These are phyloP conservation scores for Otatea glauca DNA, from an alignment of 176 grass and related monocot genomes.

Conservation along the genomic window DNA sequence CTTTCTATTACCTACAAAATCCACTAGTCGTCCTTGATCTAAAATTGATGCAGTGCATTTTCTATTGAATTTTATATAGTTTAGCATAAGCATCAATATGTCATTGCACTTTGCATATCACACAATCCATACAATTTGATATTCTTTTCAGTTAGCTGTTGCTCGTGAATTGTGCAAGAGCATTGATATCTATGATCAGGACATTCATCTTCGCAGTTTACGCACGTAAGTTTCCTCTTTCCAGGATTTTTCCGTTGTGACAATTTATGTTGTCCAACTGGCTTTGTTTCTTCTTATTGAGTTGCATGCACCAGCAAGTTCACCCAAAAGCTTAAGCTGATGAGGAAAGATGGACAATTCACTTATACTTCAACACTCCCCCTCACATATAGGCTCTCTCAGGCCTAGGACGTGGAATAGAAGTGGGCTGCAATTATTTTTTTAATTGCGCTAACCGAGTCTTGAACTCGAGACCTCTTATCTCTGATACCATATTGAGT, in stretches of 20 bases:
- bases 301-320: no score
- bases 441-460: no score
- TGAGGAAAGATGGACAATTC: no score
- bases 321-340: no score
- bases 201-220: constrained; percentile 91
- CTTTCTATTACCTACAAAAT: background rate
- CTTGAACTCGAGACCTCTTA: no score
- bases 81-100: constrained; percentile 2
- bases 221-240: constrained; percentile 59
- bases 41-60: constrained; percentile 2
- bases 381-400: no score
- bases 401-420: no score
- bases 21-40: background rate
- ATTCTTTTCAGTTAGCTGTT: constrained; percentile 76
- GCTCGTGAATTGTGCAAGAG: constrained; percentile 87
- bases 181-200: constrained; percentile 89
- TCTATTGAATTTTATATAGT: constrained; percentile 18
- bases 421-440: no score
- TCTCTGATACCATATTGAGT: no score
- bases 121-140: constrained; percentile 5
- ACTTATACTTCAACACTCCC: no score
- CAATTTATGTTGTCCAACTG: background rate
- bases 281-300: background rate
- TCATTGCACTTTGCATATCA: background rate
- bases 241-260: constrained; percentile 4